Base-by-base conservation (phyloP, 2,329 filamentous ascomycete species). In the Diaporthe destruens region DNA sequence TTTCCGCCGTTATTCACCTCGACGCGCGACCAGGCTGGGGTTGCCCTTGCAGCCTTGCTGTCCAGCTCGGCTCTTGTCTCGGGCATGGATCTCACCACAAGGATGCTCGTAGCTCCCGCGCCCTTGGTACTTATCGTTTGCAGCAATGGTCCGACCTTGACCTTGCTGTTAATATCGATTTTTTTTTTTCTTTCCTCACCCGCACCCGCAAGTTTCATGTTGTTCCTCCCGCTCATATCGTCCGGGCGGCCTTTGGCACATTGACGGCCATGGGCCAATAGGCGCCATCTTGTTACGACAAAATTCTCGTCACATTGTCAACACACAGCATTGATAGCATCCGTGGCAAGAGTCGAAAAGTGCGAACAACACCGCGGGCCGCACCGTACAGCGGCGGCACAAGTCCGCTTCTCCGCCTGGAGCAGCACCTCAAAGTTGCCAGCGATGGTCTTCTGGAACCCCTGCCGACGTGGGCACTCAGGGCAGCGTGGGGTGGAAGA, bases 31-130 rank as follows among this genome's bases (percentile, higher is more conserved):
- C 44, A 14, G 36, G 9, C 72, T 53, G 47, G 72, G 72, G 61
- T 73, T 14, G 72, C 16, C 68, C 72, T 71, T 71, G 68, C 68
- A 47, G 25, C 68, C 72, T 71, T 71, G 59, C 68, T 53, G 25
- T 51, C 18, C 29, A 25, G 51, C 34, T 49, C 39, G 57, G 54
- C 59, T 59, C 47, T 53, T 49, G 51, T 25, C 59, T 67, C 56
- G 53, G 59, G 53, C 54, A 49, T 59, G 42, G 59, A 61, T 25
- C 71, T 66, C 42, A 47, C 63, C 54, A 51, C 68, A 71, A 67
- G 72, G 72, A 67, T 71, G 36, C 51, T 47, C 59, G 44, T 73
- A 66, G 68, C 68, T 71, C 36, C 61, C 57, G 67, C 61, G 47
- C 36, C 67, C 57, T 44, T 53, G 36, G 44, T 39, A 44, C 67